Conservation (phyloP, 306 rosid genomes). For the Canavalia gladiata region DNA sequence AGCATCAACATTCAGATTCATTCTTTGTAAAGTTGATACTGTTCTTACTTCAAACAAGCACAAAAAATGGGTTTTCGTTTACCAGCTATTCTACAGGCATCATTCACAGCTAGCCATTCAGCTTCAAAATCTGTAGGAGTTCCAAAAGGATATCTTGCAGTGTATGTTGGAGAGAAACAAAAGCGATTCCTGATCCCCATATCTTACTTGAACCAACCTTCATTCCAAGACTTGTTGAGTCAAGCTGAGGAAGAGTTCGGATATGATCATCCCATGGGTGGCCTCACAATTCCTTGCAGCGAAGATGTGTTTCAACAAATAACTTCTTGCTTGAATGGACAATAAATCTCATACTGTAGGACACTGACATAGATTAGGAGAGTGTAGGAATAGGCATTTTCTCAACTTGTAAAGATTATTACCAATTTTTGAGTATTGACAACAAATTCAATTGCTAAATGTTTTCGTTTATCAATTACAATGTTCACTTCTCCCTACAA, state of each 20-base stretch:
- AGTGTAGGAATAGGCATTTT: not conserved
- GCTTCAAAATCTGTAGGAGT: not conserved
- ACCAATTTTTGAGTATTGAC: no score
- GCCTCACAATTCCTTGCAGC: no score
- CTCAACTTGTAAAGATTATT: not conserved
- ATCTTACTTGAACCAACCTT: not conserved
- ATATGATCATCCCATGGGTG: not conserved
- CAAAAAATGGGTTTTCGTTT: not conserved
- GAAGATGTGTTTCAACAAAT: not conserved
- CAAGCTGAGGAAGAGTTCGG: conserved; percentile 4
- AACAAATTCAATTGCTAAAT: no score
- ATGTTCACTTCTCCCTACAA: no score
- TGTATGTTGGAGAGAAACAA: not conserved
- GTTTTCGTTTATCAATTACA: no score
- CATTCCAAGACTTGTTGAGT: not conserved
- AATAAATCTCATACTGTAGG: not conserved
- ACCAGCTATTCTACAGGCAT: not conserved
- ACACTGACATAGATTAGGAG: not conserved
- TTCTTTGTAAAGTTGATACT: not conserved
- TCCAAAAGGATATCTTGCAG: not conserved
- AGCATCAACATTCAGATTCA: not conserved
- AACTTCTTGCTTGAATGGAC: not conserved
- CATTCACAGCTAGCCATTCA: not conserved
- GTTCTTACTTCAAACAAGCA: not conserved
- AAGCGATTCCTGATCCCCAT: not conserved